Conservation (phyloP, 768 basidiomycete species). For the Psilocybe subaeruginosa region DNA sequence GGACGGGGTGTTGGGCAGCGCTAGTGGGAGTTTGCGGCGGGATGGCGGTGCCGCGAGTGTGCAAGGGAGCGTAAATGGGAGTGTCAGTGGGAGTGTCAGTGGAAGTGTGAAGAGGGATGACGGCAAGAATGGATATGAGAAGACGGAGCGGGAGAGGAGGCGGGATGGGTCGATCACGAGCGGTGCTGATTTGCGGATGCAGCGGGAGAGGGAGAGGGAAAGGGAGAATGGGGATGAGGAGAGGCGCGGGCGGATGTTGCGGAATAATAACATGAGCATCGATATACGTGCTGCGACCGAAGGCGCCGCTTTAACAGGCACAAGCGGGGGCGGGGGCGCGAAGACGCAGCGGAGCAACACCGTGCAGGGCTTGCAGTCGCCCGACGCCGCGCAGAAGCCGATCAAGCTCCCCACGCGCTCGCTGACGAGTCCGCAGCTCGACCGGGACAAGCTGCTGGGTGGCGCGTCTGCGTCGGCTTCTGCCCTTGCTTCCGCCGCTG, state of each 20-base stretch:
- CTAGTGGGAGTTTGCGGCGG: background rate
- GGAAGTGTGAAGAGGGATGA: slow-evolving; percentile 13
- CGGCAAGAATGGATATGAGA: slow-evolving; percentile 32
- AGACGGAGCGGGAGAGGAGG: slow-evolving; percentile 19
- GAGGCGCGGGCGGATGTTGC: background rate
- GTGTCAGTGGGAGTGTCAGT: too few relatives aligned
- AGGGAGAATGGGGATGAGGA: slow-evolving; percentile 29
- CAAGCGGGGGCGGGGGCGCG: slow-evolving; percentile 18
- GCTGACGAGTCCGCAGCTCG: slow-evolving; percentile 39
- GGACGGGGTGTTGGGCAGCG: background rate
- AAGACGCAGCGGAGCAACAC: slow-evolving; percentile 53
- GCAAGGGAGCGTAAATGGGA: slow-evolving; percentile 26
- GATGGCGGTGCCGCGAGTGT: background rate
- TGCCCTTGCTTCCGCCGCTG: background rate
- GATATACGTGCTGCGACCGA: background rate
- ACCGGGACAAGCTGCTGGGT: slow-evolving; percentile 24
- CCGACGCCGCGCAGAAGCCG: slow-evolving; percentile 37
- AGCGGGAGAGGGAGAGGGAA: slow-evolving; percentile 23
- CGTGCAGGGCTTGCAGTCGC: slow-evolving; percentile 40
- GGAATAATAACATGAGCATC: background rate
- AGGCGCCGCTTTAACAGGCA: background rate
- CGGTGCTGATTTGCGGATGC: slow-evolving; percentile 24
- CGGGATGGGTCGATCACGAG: slow-evolving; percentile 9
- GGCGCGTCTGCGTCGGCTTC: background rate
- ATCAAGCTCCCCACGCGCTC: slow-evolving; percentile 61